Conservation (phyloP, 305 asterid genomes). For the Solanum hybrid region DNA sequence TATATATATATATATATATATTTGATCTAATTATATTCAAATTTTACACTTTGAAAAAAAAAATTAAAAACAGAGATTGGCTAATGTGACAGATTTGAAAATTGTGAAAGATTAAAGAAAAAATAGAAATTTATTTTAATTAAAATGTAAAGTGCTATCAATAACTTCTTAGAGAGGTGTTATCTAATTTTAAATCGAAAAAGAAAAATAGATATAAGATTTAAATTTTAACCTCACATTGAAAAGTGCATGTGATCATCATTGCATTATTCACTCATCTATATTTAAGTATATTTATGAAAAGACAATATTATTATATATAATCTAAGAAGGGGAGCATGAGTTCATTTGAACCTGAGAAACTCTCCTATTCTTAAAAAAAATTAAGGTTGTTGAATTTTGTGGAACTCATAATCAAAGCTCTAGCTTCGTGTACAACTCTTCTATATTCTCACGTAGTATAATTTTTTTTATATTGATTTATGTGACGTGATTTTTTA, state of each 20-base stretch:
- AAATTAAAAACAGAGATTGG: no score
- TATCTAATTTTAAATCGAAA: neutral
- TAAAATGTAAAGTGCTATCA: neutral
- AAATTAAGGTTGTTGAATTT: neutral
- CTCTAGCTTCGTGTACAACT: neutral
- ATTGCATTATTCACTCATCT: neutral
- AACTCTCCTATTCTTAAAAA: neutral
- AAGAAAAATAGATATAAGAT: neutral
- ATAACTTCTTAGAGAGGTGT: neutral
- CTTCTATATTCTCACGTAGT: neutral
- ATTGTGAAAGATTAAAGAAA: no score
- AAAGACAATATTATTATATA: neutral
- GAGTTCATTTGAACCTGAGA: neutral
- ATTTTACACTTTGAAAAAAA: neutral
- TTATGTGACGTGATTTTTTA: neutral
- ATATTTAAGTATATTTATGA: neutral
- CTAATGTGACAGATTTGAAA: neutral
- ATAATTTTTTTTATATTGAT: neutral
- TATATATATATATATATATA: no score
- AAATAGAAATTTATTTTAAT: neutral
- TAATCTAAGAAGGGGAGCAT: neutral
- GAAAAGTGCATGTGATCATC: neutral
- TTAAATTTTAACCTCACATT: neutral
- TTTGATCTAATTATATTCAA: no score
- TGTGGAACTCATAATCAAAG: neutral